A percentile compares a stretch with the other conserved stretches of the same genome.
These are phyloP conservation scores for Zoysia matrella DNA, from an alignment of 202 grass and related monocot genomes.

Conservation along the genomic window DNA sequence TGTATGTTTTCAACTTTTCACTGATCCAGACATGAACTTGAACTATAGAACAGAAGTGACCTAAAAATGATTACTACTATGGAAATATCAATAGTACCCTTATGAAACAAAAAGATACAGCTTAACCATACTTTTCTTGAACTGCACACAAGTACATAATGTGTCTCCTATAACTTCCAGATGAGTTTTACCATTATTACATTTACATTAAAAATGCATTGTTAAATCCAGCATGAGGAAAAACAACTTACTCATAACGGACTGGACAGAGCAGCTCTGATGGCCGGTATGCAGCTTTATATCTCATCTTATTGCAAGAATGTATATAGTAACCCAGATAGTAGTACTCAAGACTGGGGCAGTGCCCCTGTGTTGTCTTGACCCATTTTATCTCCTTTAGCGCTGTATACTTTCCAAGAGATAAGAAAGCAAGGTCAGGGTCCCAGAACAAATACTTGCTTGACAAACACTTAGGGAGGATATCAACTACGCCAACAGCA, in stretches of 20 bases:
- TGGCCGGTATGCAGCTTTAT: slow-evolving; percentile 93
- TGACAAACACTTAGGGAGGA: slow-evolving; percentile 93
- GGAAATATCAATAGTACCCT: neutral
- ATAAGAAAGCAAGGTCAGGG: slow-evolving; percentile 90
- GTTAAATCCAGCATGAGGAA: neutral
- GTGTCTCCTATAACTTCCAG: neutral
- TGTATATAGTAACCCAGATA: slow-evolving; percentile 99
- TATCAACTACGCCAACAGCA: slow-evolving; percentile 96
- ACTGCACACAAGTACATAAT: no score
- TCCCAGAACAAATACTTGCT: slow-evolving; percentile 99
- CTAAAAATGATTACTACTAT: slow-evolving; percentile 15
- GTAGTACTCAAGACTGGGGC: slow-evolving; percentile 83
- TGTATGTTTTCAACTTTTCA: neutral
- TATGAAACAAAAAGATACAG: no score
- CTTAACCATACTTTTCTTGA: neutral
- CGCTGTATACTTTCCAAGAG: slow-evolving; percentile 94
- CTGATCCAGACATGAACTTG: no score
- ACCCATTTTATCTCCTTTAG: slow-evolving; percentile 92
- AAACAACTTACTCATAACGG: slow-evolving; percentile 74
- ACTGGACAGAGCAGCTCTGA: slow-evolving; percentile 95
- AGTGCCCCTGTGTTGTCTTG: slow-evolving; percentile 61
- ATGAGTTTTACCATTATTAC: neutral
- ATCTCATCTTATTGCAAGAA: slow-evolving; percentile 98
- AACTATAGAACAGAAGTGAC: neutral
- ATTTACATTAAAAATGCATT: slow-evolving; percentile 9